Base-by-base conservation (phyloP, 2,329 filamentous ascomycete genomes). In the Trichophyton mentagrophytes region DNA sequence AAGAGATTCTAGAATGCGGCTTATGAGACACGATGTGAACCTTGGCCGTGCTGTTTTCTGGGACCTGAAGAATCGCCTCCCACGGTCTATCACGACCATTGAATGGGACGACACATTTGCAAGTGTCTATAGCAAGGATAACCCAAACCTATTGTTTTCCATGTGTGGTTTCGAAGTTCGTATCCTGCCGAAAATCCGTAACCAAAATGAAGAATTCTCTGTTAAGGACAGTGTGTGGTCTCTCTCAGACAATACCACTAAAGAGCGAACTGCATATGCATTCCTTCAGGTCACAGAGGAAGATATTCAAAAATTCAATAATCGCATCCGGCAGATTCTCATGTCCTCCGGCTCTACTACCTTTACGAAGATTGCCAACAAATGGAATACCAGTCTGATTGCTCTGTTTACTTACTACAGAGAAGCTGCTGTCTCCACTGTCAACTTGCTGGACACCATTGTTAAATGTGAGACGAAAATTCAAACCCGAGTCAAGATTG, bases 401-500 rank as follows among this genome's bases (percentile, higher is more conserved):
- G 91, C 93, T 0, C 82, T 99, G 27, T 99, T 99, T 77, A 97
- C 93, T 0, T 99, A 99, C 75, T 99, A 99, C 72, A 89, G 93
- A 72, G 93, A 99, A 72, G 93, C 93, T 56, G 93, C 93, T 15
- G 92, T 97, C 1, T 96, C 92, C 0, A 99, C 95, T 0, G 89
- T 97, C 63, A 88, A 90, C 64, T 80, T 99, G 3, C 82, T 99
- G 2, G 93, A 99, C 71, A 96, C 92, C 0, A 99, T 99, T 67
- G 93, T 99, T 72, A 99, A 99, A 77, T 99, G 93, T 67, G 93
- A 99, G 76, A 99, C 95, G 13, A 99, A 99, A 80, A 99, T 99
- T 60, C 93, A 99, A 76, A 99, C 93, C 3, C 85, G 93, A 71
- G 93, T 99, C 68, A 99, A 99, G 82, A 99, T 99, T 68, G 93